Evolutionary conservation across 1,284 basidiomycete genomes (phyloP).

Genomic region (Marasmius sp.): DNA sequence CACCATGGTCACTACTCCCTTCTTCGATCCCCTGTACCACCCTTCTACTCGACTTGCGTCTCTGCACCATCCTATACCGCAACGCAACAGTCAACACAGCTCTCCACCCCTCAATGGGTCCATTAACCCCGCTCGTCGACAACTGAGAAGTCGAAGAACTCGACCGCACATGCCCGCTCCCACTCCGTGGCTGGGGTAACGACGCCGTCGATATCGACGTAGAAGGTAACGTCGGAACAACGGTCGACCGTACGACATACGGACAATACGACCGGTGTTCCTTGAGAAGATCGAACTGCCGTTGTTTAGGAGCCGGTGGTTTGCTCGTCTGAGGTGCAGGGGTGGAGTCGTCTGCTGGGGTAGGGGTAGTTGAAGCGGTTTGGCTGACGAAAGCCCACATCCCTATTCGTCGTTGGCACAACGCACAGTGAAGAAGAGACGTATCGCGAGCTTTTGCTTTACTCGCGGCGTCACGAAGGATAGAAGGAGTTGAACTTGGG

Average conservation of each 20-base stretch:
- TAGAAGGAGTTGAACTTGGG: constrained; percentile 15
- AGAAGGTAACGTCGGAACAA: constrained; percentile 43
- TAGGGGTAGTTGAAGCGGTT: constrained; percentile 10
- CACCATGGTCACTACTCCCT: constrained; percentile 12
- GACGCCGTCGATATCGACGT: constrained; percentile 15
- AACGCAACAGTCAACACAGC: constrained; percentile 66
- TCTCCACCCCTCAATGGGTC: constrained; percentile 71
- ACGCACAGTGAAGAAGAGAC: constrained; percentile 57
- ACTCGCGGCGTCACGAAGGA: constrained; percentile 16
- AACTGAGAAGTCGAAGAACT: constrained; percentile 31
- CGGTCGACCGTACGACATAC: constrained; percentile 70
- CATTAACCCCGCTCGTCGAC: not conserved
- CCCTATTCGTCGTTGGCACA: constrained; percentile 76
- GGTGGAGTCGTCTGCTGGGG: constrained; percentile 8
- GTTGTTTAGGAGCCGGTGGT: constrained; percentile 28
- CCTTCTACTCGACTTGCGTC: constrained; percentile 45
- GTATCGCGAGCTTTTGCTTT: constrained; percentile 37
- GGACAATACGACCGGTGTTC: constrained; percentile 83
- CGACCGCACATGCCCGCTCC: constrained; percentile 22
- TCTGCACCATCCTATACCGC: constrained; percentile 61
- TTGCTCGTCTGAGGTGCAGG: constrained; percentile 18
- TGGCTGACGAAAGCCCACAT: constrained; percentile 66
- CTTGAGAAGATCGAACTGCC: constrained; percentile 69
- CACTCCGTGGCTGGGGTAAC: not conserved
- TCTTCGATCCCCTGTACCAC: constrained; percentile 17